phyloP scores from a whole-genome alignment of 2,329 filamentous ascomycete genomes.

The Diaporthe vexans region DNA sequence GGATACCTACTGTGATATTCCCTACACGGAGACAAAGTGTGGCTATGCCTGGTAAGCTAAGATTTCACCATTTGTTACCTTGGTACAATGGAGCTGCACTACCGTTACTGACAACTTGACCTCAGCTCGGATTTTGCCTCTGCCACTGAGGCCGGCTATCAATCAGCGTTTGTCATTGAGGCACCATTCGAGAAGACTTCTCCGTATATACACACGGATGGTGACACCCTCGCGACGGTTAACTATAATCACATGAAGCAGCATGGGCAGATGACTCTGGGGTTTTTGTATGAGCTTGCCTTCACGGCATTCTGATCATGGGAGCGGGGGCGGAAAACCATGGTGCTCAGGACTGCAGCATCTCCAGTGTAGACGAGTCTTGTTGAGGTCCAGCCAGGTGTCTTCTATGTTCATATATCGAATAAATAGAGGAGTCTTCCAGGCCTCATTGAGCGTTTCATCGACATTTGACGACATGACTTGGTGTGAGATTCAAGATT shows the following conservation, averaged over 20 bases:
- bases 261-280: constrained; percentile 16
- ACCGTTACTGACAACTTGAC: background rate
- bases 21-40: constrained; percentile 88
- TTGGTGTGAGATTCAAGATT: too few species aligned
- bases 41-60: constrained; percentile 88
- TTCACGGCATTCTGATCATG: constrained; percentile 9
- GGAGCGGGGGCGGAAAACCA: background rate
- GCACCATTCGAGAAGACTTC: constrained; percentile 27
- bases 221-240: constrained; percentile 17
- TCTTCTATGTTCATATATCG: background rate
- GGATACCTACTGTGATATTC: constrained; percentile 53
- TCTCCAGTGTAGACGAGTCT: background rate
- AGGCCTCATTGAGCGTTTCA: background rate
- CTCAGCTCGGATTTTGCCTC: constrained; percentile 17
- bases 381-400: background rate
- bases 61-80: constrained; percentile 59
- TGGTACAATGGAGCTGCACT: background rate
- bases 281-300: constrained; percentile 22
- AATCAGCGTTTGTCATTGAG: constrained; percentile 7
- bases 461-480: background rate
- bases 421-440: background rate
- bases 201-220: constrained; percentile 16
- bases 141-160: constrained; percentile 19
- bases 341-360: background rate
- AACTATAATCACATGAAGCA: constrained; percentile 19